Evolutionary conservation across 345 rosid genomes (phyloP), one percentile per base, ranked within the genome.

Genomic region (Conringia planisiliqua): DNA sequence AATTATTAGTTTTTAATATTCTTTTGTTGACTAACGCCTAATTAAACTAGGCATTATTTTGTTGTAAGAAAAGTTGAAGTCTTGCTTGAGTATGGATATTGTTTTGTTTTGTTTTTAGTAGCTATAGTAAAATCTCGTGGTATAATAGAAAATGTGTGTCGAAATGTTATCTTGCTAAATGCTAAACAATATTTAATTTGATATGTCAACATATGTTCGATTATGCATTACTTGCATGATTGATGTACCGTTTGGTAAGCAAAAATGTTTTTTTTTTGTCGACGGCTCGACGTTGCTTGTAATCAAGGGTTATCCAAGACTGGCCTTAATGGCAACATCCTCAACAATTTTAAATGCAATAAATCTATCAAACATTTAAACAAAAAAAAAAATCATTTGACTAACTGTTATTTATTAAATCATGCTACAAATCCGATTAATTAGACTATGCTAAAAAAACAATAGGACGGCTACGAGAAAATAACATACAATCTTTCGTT

Each of bases 281-380:
- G 46, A 52, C 17, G 63, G 22, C 38, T 70, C 61, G 52, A 77
- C 72, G 62, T 77, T 77, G 80, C 79, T 75, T 75, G 56, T 42
- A 75, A 61, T 18, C 74, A 60, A 68, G 74, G 79, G 79, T 68
- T 61, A 75, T 75, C 68, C 59, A 75, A 68, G 24, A 48, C 76
- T 67, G 76, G 76, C 72, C 76, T 77, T 77, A 43, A 50, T 76
- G 75, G 75, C 75, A 76, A 76, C 80, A 70, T 32, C 48, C 76
- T 56, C 72, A 46, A 64, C 72, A 71, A 58, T 65, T 71, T 18
- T 13, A 6, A 69, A 51, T 36, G 27, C 7, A 32, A 30, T 3
- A 3, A 27, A 57, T 47, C 11, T 68, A 51, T 68, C 74, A 75
- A 68, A 50, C 56, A 50, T 61, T 71, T 20, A 0, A 8, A 8